Base-by-base conservation (phyloP, 345 rosid genomes). In the Hevea brasiliensis region DNA sequence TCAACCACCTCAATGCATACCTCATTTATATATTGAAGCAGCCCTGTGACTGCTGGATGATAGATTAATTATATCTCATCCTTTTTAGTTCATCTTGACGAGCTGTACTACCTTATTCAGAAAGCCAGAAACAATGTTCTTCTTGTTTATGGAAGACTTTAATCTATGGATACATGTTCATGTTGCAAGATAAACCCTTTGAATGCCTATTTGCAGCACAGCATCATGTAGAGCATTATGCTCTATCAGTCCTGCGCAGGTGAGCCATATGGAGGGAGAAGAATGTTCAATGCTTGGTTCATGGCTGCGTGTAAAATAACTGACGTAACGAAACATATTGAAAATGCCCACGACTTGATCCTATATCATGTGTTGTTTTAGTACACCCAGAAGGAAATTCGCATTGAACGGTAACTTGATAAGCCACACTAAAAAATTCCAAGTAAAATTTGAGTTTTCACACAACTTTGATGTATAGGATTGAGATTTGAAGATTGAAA, bases 41-140 rank as follows among this genome's bases (percentile, higher is more conserved):
- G 67, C 45, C 1, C 29, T 21, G 7, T 59, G 59, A 20, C 9
- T 58, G 63, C 59, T 60, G 55, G 8, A 45, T 54, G 63, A 57
- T 27, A 48, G 37, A 27, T 44, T 14, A 21, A 27, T 44, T 14
- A 67, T 66, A 51, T 51, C 67, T 53, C 70, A 51, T 61, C 78
- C 42, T 65, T 45, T 13, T 54, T 58, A 59, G 59, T 44, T 61
- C 62, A 2, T 40, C 68, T 23, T 68, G 42, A 27, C 73, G 53
- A 13, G 21, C 45, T 79, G 74, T 65, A 76, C 12, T 63, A 53
- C 80, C 65, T 74, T 71, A 21, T 68, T 71, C 54, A 60, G 76
- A 70, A 79, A 54, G 64, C 71, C 54, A 60, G 76, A 70, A 79
- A 54, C 70, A 63, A 47, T 66, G 32, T 26, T 71, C 58, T 72